These are phyloP conservation scores for Lithospermum erythrorhizon DNA, from an alignment of 257 asterid species.

Conservation along the genomic window DNA sequence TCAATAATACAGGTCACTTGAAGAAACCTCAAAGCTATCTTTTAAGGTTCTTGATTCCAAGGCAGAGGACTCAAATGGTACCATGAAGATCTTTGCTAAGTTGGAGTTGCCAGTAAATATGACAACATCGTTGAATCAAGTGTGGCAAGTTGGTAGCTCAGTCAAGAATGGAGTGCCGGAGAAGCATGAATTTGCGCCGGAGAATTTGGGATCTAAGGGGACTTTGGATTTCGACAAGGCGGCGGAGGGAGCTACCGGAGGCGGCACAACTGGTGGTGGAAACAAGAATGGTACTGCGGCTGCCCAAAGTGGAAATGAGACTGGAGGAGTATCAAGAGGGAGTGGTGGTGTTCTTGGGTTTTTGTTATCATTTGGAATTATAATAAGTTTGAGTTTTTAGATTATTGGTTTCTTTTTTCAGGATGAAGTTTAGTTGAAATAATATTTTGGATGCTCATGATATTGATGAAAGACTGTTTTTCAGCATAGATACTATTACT, in stretches of 20 bases:
- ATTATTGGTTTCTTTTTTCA: background rate
- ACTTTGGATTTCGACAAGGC: conserved; percentile 22
- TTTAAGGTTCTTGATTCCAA: conserved; percentile 31
- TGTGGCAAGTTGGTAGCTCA: conserved; percentile 65
- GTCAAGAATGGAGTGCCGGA: conserved; percentile 37
- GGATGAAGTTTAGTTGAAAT: background rate
- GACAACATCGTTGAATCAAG: conserved; percentile 36
- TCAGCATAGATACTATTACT: too few relatives aligned
- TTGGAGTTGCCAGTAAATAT: conserved; percentile 30
- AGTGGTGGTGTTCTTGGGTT: background rate
- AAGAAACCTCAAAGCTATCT: conserved; percentile 27
- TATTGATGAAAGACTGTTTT: too few relatives aligned
- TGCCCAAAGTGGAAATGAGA: background rate
- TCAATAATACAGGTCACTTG: background rate
- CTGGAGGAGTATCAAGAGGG: background rate
- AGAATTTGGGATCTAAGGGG: conserved; percentile 36
- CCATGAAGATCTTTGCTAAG: conserved; percentile 38
- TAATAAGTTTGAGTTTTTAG: conserved; percentile 4
- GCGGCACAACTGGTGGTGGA: background rate
- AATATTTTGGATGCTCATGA: background rate
- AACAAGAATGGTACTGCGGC: background rate
- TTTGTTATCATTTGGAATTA: conserved; percentile 2
- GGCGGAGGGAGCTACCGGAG: background rate
- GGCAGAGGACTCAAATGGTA: conserved; percentile 36
- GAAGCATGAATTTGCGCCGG: conserved; percentile 35